Conservation (phyloP, 2,329 filamentous ascomycete species). For the Volutella citrinella region DNA sequence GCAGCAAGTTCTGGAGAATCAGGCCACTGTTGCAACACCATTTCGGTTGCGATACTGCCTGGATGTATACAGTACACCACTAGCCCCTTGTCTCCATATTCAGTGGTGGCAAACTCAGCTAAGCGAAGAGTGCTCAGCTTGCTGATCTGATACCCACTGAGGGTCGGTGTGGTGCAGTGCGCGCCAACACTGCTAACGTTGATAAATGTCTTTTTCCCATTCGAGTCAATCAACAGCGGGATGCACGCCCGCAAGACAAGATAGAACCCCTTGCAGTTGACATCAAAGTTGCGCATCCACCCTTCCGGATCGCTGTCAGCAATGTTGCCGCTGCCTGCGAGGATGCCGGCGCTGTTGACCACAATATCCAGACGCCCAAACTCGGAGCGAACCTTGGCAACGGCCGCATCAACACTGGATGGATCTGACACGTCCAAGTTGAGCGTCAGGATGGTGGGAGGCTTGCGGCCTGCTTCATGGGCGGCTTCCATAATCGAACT, state of each 20-base stretch:
- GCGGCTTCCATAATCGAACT: constrained; percentile 36
- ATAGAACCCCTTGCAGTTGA: constrained; percentile 44
- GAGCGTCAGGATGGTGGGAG: constrained; percentile 37
- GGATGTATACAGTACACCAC: constrained; percentile 39
- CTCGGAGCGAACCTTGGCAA: constrained; percentile 21
- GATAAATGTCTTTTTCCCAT: constrained; percentile 39
- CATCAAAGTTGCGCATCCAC: constrained; percentile 39
- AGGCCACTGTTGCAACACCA: constrained; percentile 16
- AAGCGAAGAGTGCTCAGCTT: constrained; percentile 49
- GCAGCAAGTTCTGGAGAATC: no score
- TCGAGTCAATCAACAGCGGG: constrained; percentile 36
- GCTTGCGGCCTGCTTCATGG: constrained; percentile 25
- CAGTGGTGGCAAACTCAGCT: constrained; percentile 44
- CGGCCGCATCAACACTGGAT: constrained; percentile 31
- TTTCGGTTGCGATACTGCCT: constrained; percentile 34
- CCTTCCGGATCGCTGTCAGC: constrained; percentile 36
- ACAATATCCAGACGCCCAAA: constrained; percentile 40
- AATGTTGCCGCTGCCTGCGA: constrained; percentile 34
- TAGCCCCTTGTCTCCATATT: constrained; percentile 41
- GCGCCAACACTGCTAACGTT: constrained; percentile 44
- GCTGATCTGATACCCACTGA: constrained; percentile 42
- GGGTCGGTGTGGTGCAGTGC: constrained; percentile 30
- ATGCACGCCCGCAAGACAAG: constrained; percentile 46
- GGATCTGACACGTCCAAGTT: constrained; percentile 36
- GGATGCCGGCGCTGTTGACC: constrained; percentile 42